Conservation (phyloP, 306 rosid genomes). For the Pyrus communis region DNA sequence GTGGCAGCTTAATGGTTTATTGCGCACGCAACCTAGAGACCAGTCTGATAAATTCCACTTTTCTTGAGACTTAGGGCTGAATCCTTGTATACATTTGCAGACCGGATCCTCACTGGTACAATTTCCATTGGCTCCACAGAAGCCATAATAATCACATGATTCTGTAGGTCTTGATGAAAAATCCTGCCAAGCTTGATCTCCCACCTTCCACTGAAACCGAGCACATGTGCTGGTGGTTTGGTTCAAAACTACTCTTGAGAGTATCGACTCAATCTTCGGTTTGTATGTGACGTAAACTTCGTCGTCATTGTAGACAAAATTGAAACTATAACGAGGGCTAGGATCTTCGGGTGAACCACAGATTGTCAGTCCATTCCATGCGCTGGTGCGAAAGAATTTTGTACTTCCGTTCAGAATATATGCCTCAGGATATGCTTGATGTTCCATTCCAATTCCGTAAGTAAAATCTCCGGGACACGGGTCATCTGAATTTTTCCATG, state of each 20-base stretch:
- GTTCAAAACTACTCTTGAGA: conserved; percentile 40
- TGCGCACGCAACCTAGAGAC: conserved; percentile 38
- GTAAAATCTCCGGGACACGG: conserved; percentile 43
- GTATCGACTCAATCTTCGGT: conserved; percentile 20
- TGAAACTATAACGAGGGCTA: conserved; percentile 24
- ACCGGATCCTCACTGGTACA: conserved; percentile 30
- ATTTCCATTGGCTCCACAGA: conserved; percentile 40
- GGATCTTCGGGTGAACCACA: conserved; percentile 28
- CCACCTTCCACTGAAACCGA: conserved; percentile 31
- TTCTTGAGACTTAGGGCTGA: conserved; percentile 29
- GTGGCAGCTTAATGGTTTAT: conserved; percentile 21
- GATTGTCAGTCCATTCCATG: conserved; percentile 38
- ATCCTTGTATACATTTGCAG: conserved; percentile 44
- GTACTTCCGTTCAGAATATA: conserved; percentile 25
- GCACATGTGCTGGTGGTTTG: conserved; percentile 14
- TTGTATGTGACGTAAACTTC: conserved; percentile 37
- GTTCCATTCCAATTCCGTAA: conserved; percentile 19
- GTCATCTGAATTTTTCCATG: conserved; percentile 42
- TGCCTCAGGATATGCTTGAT: conserved; percentile 24
- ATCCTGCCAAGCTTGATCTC: conserved; percentile 31
- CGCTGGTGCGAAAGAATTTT: conserved; percentile 28
- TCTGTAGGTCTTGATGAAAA: conserved; percentile 25
- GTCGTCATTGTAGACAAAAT: conserved; percentile 23
- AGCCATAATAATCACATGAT: conserved; percentile 35
- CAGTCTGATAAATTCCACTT: conserved; percentile 45